phyloP scores from a whole-genome alignment of 2,329 filamentous ascomycete genomes.

The Botryotinia convoluta region DNA sequence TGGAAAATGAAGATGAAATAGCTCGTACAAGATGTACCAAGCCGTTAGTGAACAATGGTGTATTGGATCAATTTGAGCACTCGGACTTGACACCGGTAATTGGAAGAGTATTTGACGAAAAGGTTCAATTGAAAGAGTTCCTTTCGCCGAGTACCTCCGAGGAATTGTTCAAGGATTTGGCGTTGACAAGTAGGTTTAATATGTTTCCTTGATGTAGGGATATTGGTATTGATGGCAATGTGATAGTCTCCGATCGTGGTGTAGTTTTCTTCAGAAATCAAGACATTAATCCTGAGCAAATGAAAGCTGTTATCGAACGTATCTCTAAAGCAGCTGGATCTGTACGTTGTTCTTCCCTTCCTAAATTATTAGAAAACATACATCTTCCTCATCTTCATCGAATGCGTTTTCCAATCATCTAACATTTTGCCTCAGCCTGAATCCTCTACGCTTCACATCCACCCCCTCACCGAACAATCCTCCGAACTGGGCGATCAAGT shows the following conservation, averaged over 20 bases:
- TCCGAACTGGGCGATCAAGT: slow-evolving; percentile 55
- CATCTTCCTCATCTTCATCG: not conserved
- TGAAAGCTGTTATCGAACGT: slow-evolving; percentile 44
- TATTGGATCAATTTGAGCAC: slow-evolving; percentile 27
- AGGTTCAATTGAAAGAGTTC: slow-evolving; percentile 57
- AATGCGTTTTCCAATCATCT: not conserved
- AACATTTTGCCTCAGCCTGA: slow-evolving; percentile 21
- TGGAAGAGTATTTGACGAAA: slow-evolving; percentile 55
- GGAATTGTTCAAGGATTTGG: slow-evolving; percentile 55
- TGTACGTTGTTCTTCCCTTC: slow-evolving; percentile 8
- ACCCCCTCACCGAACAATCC: slow-evolving; percentile 50
- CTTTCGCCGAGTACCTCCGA: slow-evolving; percentile 39
- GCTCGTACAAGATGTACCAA: slow-evolving; percentile 19
- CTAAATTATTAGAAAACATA: not conserved
- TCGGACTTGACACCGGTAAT: slow-evolving; percentile 30
- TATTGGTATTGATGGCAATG: slow-evolving; percentile 27
- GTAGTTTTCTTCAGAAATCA: slow-evolving; percentile 57
- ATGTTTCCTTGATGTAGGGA: not conserved
- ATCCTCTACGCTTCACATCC: slow-evolving; percentile 52
- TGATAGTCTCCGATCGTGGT: slow-evolving; percentile 57
- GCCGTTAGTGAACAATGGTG: slow-evolving; percentile 22
- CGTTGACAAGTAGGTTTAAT: slow-evolving; percentile 39
- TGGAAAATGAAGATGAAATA: slow-evolving; percentile 10
- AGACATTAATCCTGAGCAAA: slow-evolving; percentile 45
- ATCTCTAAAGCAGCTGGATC: slow-evolving; percentile 10